A percentile compares a stretch with the other conserved stretches of the same genome.
Evolutionary conservation across 345 rosid species (phyloP).

Genomic region (Corchorus capsularis): DNA sequence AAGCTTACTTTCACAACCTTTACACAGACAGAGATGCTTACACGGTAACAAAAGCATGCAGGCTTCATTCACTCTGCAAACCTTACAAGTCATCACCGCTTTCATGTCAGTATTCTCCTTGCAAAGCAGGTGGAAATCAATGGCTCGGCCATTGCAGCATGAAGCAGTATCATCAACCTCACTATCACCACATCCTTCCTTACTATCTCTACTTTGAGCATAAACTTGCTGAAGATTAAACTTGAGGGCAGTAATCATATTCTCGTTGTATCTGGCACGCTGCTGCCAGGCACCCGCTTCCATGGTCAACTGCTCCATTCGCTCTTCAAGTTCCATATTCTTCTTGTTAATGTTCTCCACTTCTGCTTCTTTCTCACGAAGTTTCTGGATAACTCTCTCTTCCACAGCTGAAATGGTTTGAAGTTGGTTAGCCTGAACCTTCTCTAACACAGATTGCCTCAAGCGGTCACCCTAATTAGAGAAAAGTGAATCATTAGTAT

Average conservation of each 20-base stretch:
- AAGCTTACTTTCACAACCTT: constrained; percentile 83
- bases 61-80: constrained; percentile 67
- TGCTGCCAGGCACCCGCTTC: constrained; percentile 87
- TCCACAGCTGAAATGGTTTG: constrained; percentile 62
- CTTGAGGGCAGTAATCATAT: constrained; percentile 66
- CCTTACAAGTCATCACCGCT: constrained; percentile 67
- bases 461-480: constrained; percentile 57
- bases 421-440: constrained; percentile 60
- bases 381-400: constrained; percentile 57
- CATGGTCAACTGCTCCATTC: constrained; percentile 59
- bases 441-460: constrained; percentile 54
- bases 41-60: constrained; percentile 91
- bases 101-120: constrained; percentile 41
- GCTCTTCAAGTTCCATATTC: constrained; percentile 79
- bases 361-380: constrained; percentile 74
- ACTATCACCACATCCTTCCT: constrained; percentile 92
- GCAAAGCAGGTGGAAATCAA: constrained; percentile 52
- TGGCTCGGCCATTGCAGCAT: constrained; percentile 61
- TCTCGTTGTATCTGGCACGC: constrained; percentile 69
- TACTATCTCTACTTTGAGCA: constrained; percentile 63
- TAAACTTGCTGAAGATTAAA: constrained; percentile 69
- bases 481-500: constrained; percentile 12
- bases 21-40: constrained; percentile 94
- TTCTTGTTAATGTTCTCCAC: constrained; percentile 64
- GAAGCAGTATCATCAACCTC: constrained; percentile 90